Evolutionary conservation across 805 yeast genomes (phyloP).

Genomic region (Suhomyces emberorum): DNA sequence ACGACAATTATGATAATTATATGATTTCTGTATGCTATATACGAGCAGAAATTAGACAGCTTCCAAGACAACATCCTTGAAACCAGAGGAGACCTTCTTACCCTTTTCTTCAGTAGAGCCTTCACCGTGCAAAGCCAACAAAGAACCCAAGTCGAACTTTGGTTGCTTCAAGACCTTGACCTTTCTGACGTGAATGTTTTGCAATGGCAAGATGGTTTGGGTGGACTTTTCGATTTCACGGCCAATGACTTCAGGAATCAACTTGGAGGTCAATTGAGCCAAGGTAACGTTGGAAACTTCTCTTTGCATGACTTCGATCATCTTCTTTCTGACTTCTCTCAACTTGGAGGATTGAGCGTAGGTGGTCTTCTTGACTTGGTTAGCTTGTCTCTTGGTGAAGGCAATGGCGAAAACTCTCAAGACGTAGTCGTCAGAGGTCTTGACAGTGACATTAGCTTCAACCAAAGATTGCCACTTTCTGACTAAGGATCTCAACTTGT

Average conservation of each 20-base stretch:
- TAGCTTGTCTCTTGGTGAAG: slow-evolving; percentile 96
- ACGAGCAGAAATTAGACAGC: slow-evolving; percentile 59
- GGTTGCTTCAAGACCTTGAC: slow-evolving; percentile 98
- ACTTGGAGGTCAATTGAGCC: slow-evolving; percentile 94
- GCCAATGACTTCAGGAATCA: slow-evolving; percentile 98
- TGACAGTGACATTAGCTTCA: slow-evolving; percentile 97
- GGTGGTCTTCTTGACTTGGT: slow-evolving; percentile 96
- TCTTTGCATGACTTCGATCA: slow-evolving; percentile 93
- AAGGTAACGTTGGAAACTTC: slow-evolving; percentile 93
- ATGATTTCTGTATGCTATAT: slow-evolving; percentile 7
- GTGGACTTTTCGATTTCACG: slow-evolving; percentile 98
- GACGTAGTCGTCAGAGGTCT: slow-evolving; percentile 96
- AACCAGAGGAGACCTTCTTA: slow-evolving; percentile 93
- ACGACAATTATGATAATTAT: slow-evolving; percentile 1
- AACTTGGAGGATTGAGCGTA: slow-evolving; percentile 97
- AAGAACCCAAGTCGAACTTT: slow-evolving; percentile 95
- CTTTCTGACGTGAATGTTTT: slow-evolving; percentile 98
- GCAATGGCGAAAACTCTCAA: slow-evolving; percentile 96
- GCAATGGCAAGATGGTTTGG: slow-evolving; percentile 93
- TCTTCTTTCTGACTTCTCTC: slow-evolving; percentile 96
- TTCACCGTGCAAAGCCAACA: slow-evolving; percentile 97
- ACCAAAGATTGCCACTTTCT: slow-evolving; percentile 99
- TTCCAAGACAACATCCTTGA: slow-evolving; percentile 98
- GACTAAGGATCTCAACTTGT: slow-evolving; percentile 94
- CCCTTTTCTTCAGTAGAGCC: slow-evolving; percentile 85